Evolutionary conservation across 2,329 filamentous ascomycete genomes (phyloP).

Genomic region (Phoma herbarum): DNA sequence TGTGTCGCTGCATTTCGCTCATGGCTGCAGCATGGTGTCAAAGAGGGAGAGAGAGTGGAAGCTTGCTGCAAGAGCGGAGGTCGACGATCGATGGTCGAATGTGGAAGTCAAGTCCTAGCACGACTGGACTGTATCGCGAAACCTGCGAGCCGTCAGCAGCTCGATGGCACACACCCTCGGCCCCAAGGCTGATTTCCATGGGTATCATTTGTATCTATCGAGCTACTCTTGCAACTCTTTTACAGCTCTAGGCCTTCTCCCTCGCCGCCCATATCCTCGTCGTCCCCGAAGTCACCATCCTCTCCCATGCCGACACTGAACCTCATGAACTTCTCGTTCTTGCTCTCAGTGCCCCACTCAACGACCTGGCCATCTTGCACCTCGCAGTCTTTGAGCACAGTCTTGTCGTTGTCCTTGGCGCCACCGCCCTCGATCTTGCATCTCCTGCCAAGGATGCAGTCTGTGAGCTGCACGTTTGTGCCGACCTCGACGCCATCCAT

Average conservation of each 20-base stretch:
- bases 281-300: slow-evolving; percentile 37
- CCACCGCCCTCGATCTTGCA: slow-evolving; percentile 84
- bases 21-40: no score
- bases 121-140: not conserved
- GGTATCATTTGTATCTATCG: not conserved
- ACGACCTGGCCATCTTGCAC: slow-evolving; percentile 86
- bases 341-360: slow-evolving; percentile 72
- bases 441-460: slow-evolving; percentile 84
- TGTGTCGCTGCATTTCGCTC: no score
- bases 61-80: no score
- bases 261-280: slow-evolving; percentile 12
- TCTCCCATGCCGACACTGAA: slow-evolving; percentile 54
- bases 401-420: slow-evolving; percentile 54
- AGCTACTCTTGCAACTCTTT: not conserved
- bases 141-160: not conserved
- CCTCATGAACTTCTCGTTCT: slow-evolving; percentile 69
- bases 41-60: no score
- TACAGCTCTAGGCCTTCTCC: not conserved
- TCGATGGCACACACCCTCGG: not conserved
- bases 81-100: no score
- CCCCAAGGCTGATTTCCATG: not conserved
- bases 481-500: slow-evolving; percentile 93
- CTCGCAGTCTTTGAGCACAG: slow-evolving; percentile 84
- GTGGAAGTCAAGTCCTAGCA: no score
- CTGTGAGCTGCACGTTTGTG: slow-evolving; percentile 82